Percentiles rank a stretch among this genome's conserved stretches.
Evolutionary conservation across 306 rosid genomes (phyloP).

Genomic region (Vicia faba): DNA sequence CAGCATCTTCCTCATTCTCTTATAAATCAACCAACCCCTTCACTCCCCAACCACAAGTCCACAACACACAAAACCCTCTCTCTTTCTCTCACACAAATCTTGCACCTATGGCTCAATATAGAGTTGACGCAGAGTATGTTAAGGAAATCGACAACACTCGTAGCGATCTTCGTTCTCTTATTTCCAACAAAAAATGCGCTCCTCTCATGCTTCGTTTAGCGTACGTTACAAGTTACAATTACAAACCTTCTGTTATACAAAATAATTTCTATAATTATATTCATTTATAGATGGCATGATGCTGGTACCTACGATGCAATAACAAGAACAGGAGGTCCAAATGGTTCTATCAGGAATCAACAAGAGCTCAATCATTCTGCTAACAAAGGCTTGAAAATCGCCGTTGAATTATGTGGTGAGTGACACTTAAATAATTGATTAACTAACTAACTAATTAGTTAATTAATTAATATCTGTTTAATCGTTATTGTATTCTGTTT

Average conservation of each 20-base stretch:
- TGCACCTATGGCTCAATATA: slow-evolving; percentile 40
- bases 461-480: background rate
- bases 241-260: background rate
- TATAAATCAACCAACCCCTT: background rate
- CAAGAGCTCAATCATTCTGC: slow-evolving; percentile 59
- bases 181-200: slow-evolving; percentile 61
- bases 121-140: slow-evolving; percentile 51
- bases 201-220: slow-evolving; percentile 93
- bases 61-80: background rate
- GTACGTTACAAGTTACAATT: slow-evolving; percentile 37
- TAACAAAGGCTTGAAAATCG: slow-evolving; percentile 66
- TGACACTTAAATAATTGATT: background rate
- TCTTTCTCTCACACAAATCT: no score
- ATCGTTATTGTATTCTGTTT: slow-evolving; percentile 4
- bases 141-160: slow-evolving; percentile 69
- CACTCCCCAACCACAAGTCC: background rate
- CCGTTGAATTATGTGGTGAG: slow-evolving; percentile 72
- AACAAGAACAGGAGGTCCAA: slow-evolving; percentile 74
- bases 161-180: slow-evolving; percentile 77
- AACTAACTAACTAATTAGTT: background rate
- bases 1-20: background rate
- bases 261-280: background rate
- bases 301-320: slow-evolving; percentile 78
- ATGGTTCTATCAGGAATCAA: slow-evolving; percentile 72
- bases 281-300: slow-evolving; percentile 72